Evolutionary conservation across 192 early-diverging fungal genomes (phyloP), one percentile per base, ranked within the genome.

Genomic region (Umbelopsis ramanniana): DNA sequence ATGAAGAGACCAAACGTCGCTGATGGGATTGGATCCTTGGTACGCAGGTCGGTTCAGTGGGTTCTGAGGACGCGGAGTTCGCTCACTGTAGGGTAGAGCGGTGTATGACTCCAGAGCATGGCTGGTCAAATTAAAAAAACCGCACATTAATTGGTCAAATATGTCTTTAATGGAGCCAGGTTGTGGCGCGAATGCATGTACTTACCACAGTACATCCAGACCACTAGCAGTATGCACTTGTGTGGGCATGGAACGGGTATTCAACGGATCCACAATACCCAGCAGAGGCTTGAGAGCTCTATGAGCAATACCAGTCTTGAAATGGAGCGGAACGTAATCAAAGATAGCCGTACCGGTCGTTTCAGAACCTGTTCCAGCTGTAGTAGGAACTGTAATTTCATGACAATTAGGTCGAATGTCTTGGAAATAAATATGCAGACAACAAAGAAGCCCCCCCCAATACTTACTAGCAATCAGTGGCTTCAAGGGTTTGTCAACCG

Each of bases 341-440:
- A 96, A 96, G 75, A 96, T 96, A n/a, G 95, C 86, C 6, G 92
- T 91, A n/a, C 95, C 95, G 1, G 95, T 96, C 15, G 93, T 94
- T 76, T 96, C 95, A 22, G 88, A 90, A 68, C 95, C 95, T 14
- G 95, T 96, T 76, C 73, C 88, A 52, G 87, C 80, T 12, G 82
- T 80, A 37, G 79, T 84, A 21, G 77, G 81, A 52, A 86, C 82
- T 74, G 46, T 6, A 47, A 47, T 38, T 4, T 21, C 33, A 33
- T 50, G 3, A 19, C 0, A 63, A 60, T 29, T 46, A 29, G 9
- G 71, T 14, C 38, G 6, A 48, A 6, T 22, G n/a, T 48, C 19
- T n/a, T 17, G 37, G 26, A 52, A 33, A 52, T 21, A 12, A 26
- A 47, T 35, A 29, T 43, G 23, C 2, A 35, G 24, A 12, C 23